Evolutionary conservation across 2,329 filamentous ascomycete species (phyloP).

Genomic region (Aspergillus novofumigatus): DNA sequence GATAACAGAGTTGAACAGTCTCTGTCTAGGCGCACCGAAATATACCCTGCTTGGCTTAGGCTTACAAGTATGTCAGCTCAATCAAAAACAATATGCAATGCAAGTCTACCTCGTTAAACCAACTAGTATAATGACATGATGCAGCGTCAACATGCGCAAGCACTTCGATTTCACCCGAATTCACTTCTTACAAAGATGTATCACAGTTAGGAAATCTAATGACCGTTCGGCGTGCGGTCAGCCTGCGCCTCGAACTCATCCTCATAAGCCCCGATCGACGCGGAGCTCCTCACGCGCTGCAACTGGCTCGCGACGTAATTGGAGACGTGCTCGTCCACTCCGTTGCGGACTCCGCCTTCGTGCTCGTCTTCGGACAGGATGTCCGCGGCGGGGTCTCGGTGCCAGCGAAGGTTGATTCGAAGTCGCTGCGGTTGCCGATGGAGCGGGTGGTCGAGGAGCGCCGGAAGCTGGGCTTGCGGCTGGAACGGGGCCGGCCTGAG

Average conservation of each 20-base stretch:
- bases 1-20: too few relatives aligned
- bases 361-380: slow-evolving; percentile 35
- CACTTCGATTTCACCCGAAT: neutral
- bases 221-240: slow-evolving; percentile 38
- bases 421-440: slow-evolving; percentile 80
- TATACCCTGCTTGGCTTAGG: neutral
- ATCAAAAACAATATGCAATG: neutral
- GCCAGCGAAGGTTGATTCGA: slow-evolving; percentile 46
- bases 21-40: neutral
- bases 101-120: neutral
- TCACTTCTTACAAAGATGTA: neutral
- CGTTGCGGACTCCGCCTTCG: slow-evolving; percentile 42
- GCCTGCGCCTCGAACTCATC: slow-evolving; percentile 61
- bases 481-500: slow-evolving; percentile 39
- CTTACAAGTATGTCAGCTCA: neutral
- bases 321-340: slow-evolving; percentile 66
- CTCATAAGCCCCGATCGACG: slow-evolving; percentile 47
- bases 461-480: slow-evolving; percentile 56
- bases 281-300: slow-evolving; percentile 62
- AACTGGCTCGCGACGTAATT: slow-evolving; percentile 80
- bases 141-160: neutral
- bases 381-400: slow-evolving; percentile 25
- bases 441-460: slow-evolving; percentile 79
- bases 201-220: slow-evolving; percentile 3
- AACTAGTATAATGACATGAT: neutral